Conservation (phyloP, 805 yeast species). For the Candida andamanensis region DNA sequence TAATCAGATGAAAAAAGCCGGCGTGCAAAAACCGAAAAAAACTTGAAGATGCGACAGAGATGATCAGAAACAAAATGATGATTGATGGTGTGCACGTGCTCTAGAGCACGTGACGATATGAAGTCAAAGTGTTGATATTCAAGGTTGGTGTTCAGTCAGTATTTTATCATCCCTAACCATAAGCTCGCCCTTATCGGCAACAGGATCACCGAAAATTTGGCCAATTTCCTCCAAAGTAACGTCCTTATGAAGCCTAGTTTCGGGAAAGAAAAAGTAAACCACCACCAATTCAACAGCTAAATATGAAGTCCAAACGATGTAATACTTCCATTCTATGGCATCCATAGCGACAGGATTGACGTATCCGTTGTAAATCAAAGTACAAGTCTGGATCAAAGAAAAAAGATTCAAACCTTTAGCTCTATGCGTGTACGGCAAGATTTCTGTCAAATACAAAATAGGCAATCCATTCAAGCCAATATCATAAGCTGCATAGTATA, state of each 20-base stretch:
- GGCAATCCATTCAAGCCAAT: constrained; percentile 43
- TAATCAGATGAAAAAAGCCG: not conserved
- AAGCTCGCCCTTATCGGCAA: constrained; percentile 3
- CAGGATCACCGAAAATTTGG: constrained; percentile 35
- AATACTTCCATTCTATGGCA: constrained; percentile 39
- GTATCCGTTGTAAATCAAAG: constrained; percentile 22
- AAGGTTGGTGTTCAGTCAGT: constrained; percentile 7
- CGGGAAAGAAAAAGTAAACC: constrained; percentile 33
- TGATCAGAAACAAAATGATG: too few relatives aligned
- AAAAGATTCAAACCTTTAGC: constrained; percentile 37
- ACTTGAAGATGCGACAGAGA: too few relatives aligned
- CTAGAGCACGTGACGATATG: too few relatives aligned
- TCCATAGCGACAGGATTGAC: constrained; percentile 38
- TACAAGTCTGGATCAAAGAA: constrained; percentile 15
- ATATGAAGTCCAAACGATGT: constrained; percentile 34
- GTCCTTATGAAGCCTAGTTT: constrained; percentile 30
- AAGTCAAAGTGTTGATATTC: too few relatives aligned
- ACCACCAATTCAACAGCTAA: constrained; percentile 25
- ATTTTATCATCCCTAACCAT: constrained; percentile 1
- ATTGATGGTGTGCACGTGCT: too few relatives aligned
- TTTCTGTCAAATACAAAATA: constrained; percentile 41
- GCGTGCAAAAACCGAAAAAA: too few relatives aligned
- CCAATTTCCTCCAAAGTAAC: constrained; percentile 41
- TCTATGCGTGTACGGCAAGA: constrained; percentile 33
- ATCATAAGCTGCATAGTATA: constrained; percentile 18